These are phyloP conservation scores for Geosmithia putterillii DNA, from an alignment of 2,329 filamentous ascomycete species.

Conservation along the genomic window DNA sequence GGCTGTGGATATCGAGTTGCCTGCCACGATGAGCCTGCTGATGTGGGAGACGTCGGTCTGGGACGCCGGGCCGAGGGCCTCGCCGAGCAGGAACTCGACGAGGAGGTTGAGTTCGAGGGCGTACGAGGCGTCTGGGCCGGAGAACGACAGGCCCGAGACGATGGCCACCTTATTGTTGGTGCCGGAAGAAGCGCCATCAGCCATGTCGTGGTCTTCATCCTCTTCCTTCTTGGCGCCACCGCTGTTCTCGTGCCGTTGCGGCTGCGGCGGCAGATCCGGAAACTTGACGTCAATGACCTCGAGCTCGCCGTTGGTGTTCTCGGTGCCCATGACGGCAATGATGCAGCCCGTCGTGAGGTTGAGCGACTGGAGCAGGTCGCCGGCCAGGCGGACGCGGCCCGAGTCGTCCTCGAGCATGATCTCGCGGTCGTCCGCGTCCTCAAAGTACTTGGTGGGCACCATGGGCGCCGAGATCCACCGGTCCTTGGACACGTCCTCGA, in stretches of 20 bases:
- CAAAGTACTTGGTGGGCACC: conserved; percentile 63
- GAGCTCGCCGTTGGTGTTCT: conserved; percentile 84
- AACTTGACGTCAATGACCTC: conserved; percentile 85
- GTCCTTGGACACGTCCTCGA: conserved; percentile 91
- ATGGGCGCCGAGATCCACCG: conserved; percentile 83
- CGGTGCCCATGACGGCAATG: conserved; percentile 86
- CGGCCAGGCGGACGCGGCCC: conserved; percentile 70
- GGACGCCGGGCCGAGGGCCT: conserved; percentile 49
- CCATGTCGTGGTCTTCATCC: conserved; percentile 46
- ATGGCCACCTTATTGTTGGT: conserved; percentile 57
- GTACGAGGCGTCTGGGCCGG: conserved; percentile 58
- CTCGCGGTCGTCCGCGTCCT: conserved; percentile 45
- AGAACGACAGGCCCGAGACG: conserved; percentile 79
- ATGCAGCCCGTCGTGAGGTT: conserved; percentile 87
- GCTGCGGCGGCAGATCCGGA: conserved; percentile 74
- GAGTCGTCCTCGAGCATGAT: conserved; percentile 94
- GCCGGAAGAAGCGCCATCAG: conserved; percentile 5
- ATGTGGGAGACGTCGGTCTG: conserved; percentile 56
- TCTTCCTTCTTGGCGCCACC: conserved; percentile 25
- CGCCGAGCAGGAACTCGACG: conserved; percentile 78
- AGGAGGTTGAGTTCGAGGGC: conserved; percentile 66
- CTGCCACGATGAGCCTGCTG: conserved; percentile 78
- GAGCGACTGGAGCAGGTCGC: conserved; percentile 52
- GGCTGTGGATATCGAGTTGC: conserved; percentile 73
- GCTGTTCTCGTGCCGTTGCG: conserved; percentile 59